Evolutionary conservation across 2,329 filamentous ascomycete genomes (phyloP).

Genomic region (Penicillium sp.): DNA sequence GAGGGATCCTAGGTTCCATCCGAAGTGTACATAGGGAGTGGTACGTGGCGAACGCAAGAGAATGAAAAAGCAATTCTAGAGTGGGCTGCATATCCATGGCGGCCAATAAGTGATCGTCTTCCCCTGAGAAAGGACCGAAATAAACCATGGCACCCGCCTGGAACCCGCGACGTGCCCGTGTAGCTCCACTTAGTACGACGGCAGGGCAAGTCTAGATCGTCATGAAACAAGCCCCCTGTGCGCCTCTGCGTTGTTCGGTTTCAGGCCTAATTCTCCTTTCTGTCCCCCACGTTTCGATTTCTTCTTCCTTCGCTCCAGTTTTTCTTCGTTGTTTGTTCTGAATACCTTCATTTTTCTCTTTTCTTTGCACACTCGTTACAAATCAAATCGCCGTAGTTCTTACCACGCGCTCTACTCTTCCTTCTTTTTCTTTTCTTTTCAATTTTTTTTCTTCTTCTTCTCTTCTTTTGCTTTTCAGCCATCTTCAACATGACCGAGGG

Average conservation of each 20-base stretch:
- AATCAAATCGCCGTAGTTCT: background rate
- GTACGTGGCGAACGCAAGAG: background rate
- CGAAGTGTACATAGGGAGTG: background rate
- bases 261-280: constrained; percentile 3
- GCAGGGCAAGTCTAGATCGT: background rate
- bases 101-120: background rate
- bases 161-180: background rate
- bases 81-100: background rate
- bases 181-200: background rate
- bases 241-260: constrained; percentile 7
- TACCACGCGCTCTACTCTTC: background rate
- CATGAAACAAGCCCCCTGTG: constrained; percentile 17
- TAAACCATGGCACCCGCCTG: background rate
- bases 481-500: constrained; percentile 19
- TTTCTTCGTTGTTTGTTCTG: background rate
- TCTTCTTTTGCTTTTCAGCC: background rate
- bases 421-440: no score
- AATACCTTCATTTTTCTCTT: background rate
- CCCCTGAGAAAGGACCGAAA: background rate
- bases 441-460: background rate
- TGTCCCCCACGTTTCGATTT: constrained; percentile 2
- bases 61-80: background rate
- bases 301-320: constrained; percentile 7
- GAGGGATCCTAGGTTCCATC: background rate
- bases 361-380: constrained; percentile 3